These are phyloP conservation scores for Herpetospermum pedunculosum DNA, from an alignment of 306 rosid species.

Conservation along the genomic window DNA sequence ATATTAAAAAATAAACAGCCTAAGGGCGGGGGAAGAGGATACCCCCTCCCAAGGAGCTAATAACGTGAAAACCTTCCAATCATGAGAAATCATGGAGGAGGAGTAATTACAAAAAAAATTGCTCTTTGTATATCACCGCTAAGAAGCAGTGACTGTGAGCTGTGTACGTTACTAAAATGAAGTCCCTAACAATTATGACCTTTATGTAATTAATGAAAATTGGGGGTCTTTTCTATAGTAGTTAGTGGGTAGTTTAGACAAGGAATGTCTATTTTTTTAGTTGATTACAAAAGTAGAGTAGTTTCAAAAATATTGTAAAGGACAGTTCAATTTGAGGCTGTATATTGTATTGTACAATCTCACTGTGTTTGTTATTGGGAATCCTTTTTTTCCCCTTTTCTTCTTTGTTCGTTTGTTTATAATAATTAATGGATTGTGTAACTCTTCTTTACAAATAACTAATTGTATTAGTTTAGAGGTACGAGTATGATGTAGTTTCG, in stretches of 20 bases:
- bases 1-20: too few species aligned
- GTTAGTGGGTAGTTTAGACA: background rate
- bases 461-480: background rate
- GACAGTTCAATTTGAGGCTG: background rate
- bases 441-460: background rate
- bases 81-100: too few species aligned
- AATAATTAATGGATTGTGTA: background rate
- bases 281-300: background rate
- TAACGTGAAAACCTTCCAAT: too few species aligned
- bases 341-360: background rate
- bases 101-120: too few species aligned
- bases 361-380: background rate
- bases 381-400: background rate
- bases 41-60: too few species aligned
- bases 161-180: too few species aligned
- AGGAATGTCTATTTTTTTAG: background rate
- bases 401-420: background rate
- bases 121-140: too few species aligned
- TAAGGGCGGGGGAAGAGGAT: too few species aligned
- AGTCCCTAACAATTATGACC: background rate
- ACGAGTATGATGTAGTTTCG: background rate
- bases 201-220: background rate
- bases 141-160: too few species aligned
- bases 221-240: background rate
- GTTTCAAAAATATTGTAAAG: background rate